A percentile compares a stretch with the other conserved stretches of the same genome.
Evolutionary conservation across 495 filamentous ascomycete genomes (phyloP).

Genomic region (Penicillium lagena): DNA sequence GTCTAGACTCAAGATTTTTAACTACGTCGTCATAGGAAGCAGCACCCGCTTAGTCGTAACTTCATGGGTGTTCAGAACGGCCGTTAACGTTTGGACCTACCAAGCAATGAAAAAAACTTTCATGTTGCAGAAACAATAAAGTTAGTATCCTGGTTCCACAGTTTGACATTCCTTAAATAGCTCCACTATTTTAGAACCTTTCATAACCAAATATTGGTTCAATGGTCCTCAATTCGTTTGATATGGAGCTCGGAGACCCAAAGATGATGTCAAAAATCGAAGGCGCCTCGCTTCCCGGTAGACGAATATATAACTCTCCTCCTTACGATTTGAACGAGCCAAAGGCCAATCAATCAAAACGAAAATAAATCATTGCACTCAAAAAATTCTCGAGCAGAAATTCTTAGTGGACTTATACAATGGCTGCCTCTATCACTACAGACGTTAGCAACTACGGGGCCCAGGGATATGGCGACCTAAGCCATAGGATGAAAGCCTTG

Average conservation of each 20-base stretch:
- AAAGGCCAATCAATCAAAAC: background rate
- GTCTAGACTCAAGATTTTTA: no score
- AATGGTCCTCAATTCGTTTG: no score
- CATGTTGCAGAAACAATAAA: no score
- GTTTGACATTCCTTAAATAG: no score
- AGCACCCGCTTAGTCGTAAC: no score
- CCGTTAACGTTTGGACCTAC: no score
- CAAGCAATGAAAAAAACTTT: no score
- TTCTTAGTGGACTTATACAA: constrained; percentile 1
- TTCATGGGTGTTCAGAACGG: no score
- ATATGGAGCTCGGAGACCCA: background rate
- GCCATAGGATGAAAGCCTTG: constrained; percentile 9
- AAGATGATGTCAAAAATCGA: constrained; percentile 2
- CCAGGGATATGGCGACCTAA: constrained; percentile 16
- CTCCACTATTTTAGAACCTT: no score
- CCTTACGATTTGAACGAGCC: background rate
- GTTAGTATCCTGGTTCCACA: no score
- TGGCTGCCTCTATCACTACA: constrained; percentile 16
- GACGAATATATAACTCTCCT: constrained; percentile 1
- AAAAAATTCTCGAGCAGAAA: constrained; percentile 1
- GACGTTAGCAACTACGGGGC: constrained; percentile 21
- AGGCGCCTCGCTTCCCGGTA: background rate
- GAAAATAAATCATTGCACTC: constrained; percentile 4
- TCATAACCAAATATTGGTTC: no score
- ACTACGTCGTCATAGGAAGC: no score